Conservation (phyloP, 192 early-diverging fungal species). For the Phlyctochytrium bullatum region DNA sequence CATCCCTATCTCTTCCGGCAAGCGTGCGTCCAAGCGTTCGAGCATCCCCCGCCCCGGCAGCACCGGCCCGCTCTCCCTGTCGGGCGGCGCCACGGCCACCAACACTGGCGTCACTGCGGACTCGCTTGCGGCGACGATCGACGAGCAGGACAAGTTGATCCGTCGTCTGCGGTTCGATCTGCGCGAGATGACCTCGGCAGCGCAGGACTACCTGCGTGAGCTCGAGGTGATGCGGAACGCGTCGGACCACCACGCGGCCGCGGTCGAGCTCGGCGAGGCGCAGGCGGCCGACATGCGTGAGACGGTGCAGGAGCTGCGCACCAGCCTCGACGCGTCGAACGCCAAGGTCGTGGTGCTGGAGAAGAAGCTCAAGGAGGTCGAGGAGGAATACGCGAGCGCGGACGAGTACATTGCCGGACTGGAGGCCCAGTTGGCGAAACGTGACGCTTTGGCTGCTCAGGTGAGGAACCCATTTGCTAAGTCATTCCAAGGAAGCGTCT, state of each 20-base stretch:
- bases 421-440: slow-evolving; percentile 1
- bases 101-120: not conserved
- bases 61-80: too few relatives aligned
- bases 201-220: slow-evolving; percentile 7
- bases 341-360: not conserved
- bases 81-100: too few relatives aligned
- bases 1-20: not conserved
- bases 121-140: not conserved
- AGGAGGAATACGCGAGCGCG: not conserved
- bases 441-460: slow-evolving; percentile 1
- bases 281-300: slow-evolving; percentile 6
- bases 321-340: not conserved
- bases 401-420: slow-evolving; percentile 8
- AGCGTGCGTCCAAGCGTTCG: not conserved
- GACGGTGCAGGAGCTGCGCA: not conserved
- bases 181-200: slow-evolving; percentile 2
- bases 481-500: too few relatives aligned
- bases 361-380: not conserved
- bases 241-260: not conserved
- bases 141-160: slow-evolving; percentile 1
- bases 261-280: slow-evolving; percentile 7
- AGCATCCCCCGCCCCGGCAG: not conserved
- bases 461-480: not conserved
- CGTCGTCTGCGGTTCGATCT: slow-evolving; percentile 7
- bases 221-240: not conserved